phyloP scores from a whole-genome alignment of 108 stramenopile genomes.

The Fragilaria crotonensis region DNA sequence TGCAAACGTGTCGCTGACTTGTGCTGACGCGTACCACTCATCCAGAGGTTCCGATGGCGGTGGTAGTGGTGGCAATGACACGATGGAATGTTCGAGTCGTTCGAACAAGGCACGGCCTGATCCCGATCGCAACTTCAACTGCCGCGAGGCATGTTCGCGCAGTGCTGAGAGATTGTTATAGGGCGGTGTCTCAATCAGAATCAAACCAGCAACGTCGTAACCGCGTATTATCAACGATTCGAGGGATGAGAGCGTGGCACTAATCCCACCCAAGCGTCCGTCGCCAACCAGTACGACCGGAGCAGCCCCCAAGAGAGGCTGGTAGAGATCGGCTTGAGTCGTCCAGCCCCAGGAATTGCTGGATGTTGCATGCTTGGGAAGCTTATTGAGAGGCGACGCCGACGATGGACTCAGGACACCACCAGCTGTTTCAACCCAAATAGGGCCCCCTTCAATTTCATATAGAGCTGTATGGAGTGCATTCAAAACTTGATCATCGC shows the following conservation, averaged over 20 bases:
- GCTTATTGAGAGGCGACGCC: constrained; percentile 61
- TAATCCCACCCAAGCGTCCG: constrained; percentile 89
- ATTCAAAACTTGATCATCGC: constrained; percentile 59
- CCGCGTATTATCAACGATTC: constrained; percentile 82
- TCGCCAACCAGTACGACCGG: constrained; percentile 90
- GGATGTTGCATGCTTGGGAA: constrained; percentile 18
- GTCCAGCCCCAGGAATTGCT: constrained; percentile 69
- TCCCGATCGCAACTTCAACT: constrained; percentile 13
- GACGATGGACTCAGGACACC: constrained; percentile 83
- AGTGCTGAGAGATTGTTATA: constrained; percentile 47
- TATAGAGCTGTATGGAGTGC: constrained; percentile 32
- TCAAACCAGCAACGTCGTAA: constrained; percentile 74
- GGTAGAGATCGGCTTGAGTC: constrained; percentile 90
- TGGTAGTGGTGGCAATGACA: constrained; percentile 65
- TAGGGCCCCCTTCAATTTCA: constrained; percentile 13
- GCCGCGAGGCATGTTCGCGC: constrained; percentile 38
- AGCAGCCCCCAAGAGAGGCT: constrained; percentile 24
- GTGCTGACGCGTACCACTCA: constrained; percentile 52
- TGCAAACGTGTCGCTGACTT: constrained; percentile 21
- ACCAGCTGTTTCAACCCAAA: constrained; percentile 78
- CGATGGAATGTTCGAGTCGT: constrained; percentile 38
- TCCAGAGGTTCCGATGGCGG: constrained; percentile 60
- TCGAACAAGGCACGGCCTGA: constrained; percentile 19
- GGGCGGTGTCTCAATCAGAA: constrained; percentile 53
- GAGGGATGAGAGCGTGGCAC: constrained; percentile 79